These are phyloP conservation scores for Apostasia shenzhenica DNA, from an alignment of 106 monocot species.

Conservation along the genomic window DNA sequence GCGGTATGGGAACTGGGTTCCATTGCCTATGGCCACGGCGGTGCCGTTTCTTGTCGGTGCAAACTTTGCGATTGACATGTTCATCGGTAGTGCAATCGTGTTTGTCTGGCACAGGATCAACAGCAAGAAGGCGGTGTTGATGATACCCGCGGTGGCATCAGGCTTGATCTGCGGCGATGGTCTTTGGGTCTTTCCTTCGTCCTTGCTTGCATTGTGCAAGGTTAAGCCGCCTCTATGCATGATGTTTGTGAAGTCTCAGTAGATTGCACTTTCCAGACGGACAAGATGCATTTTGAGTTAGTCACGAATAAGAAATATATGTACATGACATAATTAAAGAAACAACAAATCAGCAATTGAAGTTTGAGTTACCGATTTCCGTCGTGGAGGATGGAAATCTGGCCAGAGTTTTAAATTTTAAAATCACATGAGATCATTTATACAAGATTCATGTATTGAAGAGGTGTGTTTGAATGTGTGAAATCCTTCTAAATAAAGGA, in stretches of 20 bases:
- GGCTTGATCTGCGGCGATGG: constrained; percentile 71
- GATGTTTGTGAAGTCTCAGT: constrained; percentile 32
- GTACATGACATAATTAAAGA: no score
- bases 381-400: no score
- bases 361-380: no score
- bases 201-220: constrained; percentile 53
- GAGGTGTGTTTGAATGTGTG: no score
- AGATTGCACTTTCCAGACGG: no score
- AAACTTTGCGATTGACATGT: constrained; percentile 46
- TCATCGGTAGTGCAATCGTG: constrained; percentile 30
- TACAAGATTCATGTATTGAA: no score
- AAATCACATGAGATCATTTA: no score
- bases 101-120: constrained; percentile 27
- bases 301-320: no score
- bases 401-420: no score
- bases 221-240: constrained; percentile 66
- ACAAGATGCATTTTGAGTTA: no score
- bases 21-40: constrained; percentile 48
- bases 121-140: constrained; percentile 15
- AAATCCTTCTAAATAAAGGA: no score
- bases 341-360: no score
- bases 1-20: constrained; percentile 24
- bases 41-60: constrained; percentile 35
- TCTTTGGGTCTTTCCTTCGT: constrained; percentile 58
- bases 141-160: constrained; percentile 57